These are phyloP conservation scores for Fragilariopsis cylindrus DNA, from an alignment of 108 stramenopile species.

Conservation along the genomic window DNA sequence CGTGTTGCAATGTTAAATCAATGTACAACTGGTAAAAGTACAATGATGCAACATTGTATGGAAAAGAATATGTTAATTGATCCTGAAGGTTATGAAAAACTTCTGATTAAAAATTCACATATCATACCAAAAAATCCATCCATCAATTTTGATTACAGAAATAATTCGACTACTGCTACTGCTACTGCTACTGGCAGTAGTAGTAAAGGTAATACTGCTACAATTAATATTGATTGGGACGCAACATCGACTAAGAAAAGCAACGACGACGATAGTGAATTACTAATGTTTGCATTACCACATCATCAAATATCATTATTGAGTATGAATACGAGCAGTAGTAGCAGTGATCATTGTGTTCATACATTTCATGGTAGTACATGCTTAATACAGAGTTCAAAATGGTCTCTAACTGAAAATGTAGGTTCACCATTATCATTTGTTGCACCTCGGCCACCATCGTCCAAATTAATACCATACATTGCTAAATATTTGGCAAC, in stretches of 20 bases:
- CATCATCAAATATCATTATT: slow-evolving; percentile 53
- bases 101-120: slow-evolving; percentile 47
- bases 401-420: slow-evolving; percentile 29
- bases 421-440: slow-evolving; percentile 45
- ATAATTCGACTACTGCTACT: slow-evolving; percentile 25
- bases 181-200: no score
- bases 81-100: slow-evolving; percentile 21
- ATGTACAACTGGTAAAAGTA: slow-evolving; percentile 79
- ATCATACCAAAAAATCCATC: slow-evolving; percentile 51
- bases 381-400: slow-evolving; percentile 28
- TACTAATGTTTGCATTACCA: slow-evolving; percentile 67
- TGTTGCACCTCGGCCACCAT: slow-evolving; percentile 54
- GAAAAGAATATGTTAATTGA: background rate
- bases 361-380: slow-evolving; percentile 32
- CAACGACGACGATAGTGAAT: slow-evolving; percentile 29
- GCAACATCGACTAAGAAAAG: background rate
- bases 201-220: slow-evolving; percentile 19
- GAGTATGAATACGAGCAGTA: background rate
- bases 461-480: slow-evolving; percentile 35
- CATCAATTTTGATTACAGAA: slow-evolving; percentile 26
- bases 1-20: slow-evolving; percentile 77
- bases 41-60: slow-evolving; percentile 48
- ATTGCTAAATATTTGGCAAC: slow-evolving; percentile 44
- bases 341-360: slow-evolving; percentile 19
- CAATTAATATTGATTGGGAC: slow-evolving; percentile 25